Evolutionary conservation across 768 basidiomycete genomes (phyloP).

Genomic region (Butyriboletus loyo): DNA sequence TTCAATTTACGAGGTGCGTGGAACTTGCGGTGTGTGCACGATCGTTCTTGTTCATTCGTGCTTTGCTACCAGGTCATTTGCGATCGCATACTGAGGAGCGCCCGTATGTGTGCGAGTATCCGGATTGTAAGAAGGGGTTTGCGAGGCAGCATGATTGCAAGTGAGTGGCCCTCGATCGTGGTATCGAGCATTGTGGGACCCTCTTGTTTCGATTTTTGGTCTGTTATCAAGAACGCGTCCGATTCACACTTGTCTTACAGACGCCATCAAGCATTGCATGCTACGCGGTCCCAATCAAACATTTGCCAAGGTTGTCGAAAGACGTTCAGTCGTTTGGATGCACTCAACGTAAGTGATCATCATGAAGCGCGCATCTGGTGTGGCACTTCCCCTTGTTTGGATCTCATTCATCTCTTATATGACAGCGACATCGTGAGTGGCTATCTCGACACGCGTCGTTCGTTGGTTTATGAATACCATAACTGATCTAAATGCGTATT

Average conservation of each 20-base stretch:
- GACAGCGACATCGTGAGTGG: conserved; percentile 73
- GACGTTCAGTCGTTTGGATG: conserved; percentile 91
- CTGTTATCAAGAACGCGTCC: neutral
- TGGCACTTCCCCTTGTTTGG: conserved; percentile 16
- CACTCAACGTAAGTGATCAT: conserved; percentile 76
- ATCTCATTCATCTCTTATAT: conserved; percentile 27
- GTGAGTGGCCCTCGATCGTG: conserved; percentile 43
- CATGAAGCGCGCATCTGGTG: conserved; percentile 29
- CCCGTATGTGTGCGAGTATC: conserved; percentile 91
- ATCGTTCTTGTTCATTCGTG: conserved; percentile 7
- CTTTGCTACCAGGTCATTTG: conserved; percentile 63
- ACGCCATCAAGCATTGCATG: conserved; percentile 88
- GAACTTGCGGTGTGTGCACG: neutral
- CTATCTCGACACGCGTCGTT: conserved; percentile 20
- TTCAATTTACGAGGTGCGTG: conserved; percentile 79
- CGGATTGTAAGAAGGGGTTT: conserved; percentile 92
- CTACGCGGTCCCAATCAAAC: conserved; percentile 78
- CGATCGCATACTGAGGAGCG: conserved; percentile 95
- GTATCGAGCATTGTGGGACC: neutral
- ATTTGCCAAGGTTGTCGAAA: conserved; percentile 91
- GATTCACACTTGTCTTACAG: conserved; percentile 35
- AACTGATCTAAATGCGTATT: conserved; percentile 23
- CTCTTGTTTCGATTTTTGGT: neutral
- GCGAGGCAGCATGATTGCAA: conserved; percentile 98
- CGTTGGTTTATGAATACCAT: conserved; percentile 23